Evolutionary conservation across 2,329 filamentous ascomycete species (phyloP), one percentile per base, ranked within the genome.

Genomic region (Colletotrichum tamarilloi): DNA sequence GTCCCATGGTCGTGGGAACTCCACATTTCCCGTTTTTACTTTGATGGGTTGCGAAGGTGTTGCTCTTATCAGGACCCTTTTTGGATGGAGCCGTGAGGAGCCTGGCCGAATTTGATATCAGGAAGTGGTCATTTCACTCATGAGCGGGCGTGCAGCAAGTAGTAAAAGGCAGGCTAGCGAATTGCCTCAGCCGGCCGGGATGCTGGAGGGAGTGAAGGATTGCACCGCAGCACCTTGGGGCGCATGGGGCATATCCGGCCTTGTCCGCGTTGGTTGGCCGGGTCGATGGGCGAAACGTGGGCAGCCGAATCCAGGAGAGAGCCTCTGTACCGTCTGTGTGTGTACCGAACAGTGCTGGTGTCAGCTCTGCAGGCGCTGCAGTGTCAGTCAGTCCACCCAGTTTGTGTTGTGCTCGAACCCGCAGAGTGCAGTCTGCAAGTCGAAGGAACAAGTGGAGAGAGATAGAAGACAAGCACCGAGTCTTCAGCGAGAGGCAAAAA

Each of bases 1-100:
- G 77, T 77, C 71, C 75, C 75, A 68, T 76, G 64, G 71, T 74
- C 76, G 71, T 75, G 75, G 68, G 77, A 76, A 75, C 76, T 79
- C 79, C 80, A 81, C 80, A 79, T 78, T 72, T 74, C 68, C 71
- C 67, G 32, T 65, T 73, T 66, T 52, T 53, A 62, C 67, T 65
- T 57, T 57, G 46, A 52, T 49, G 38, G 60, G 65, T 35, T 65
- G 70, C 52, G 60, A 70, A 59, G 60, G 52, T 63, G 38, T 68
- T 53, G 62, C 67, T 73, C 71, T 73, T 71, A 73, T 73, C 71
- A 70, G 69, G 67, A 30, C 56, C 56, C 67, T 66, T 70, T 65
- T 24, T 66, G 67, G 60, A 73, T 73, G 71, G 60, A 70, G 67
- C 67, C 67, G 59, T 32, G 67, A 64, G 62, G 46, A 62, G 59